phyloP scores from a whole-genome alignment of 2,329 filamentous ascomycete species.

The Pestalotiopsis sp. region DNA sequence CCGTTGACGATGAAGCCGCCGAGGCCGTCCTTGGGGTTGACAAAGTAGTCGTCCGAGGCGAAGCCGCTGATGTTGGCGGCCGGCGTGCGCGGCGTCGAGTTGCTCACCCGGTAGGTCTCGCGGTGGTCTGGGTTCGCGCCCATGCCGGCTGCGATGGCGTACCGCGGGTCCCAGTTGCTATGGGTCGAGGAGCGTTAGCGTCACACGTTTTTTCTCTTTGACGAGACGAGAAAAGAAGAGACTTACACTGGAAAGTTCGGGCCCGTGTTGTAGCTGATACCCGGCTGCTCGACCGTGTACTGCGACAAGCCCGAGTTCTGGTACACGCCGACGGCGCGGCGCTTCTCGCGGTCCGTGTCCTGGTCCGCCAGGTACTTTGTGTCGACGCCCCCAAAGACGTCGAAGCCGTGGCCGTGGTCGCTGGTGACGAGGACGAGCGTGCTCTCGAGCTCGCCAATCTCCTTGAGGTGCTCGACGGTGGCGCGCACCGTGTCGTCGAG shows the following conservation, averaged over 20 bases:
- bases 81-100: conserved; percentile 58
- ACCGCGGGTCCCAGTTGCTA: conserved; percentile 79
- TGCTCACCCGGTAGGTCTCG: conserved; percentile 75
- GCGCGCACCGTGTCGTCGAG: conserved; percentile 81
- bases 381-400: conserved; percentile 81
- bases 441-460: conserved; percentile 68
- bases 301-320: conserved; percentile 72
- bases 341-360: conserved; percentile 69
- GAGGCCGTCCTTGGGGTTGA: conserved; percentile 66
- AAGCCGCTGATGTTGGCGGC: conserved; percentile 56
- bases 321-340: conserved; percentile 74
- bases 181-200: not conserved
- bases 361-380: conserved; percentile 74
- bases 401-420: conserved; percentile 90
- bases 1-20: conserved; percentile 76
- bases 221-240: too few species aligned
- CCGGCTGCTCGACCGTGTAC: conserved; percentile 61
- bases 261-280: conserved; percentile 71
- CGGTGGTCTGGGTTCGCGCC: conserved; percentile 73
- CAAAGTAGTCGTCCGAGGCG: conserved; percentile 59
- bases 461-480: conserved; percentile 69
- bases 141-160: conserved; percentile 75
- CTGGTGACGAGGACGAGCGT: conserved; percentile 81
- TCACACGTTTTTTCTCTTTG: not conserved
- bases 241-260: conserved; percentile 69